Percentiles rank a stretch among this genome's conserved stretches.
Evolutionary conservation across 2,329 filamentous ascomycete genomes (phyloP).

Genomic region (Exophiala spinifera): DNA sequence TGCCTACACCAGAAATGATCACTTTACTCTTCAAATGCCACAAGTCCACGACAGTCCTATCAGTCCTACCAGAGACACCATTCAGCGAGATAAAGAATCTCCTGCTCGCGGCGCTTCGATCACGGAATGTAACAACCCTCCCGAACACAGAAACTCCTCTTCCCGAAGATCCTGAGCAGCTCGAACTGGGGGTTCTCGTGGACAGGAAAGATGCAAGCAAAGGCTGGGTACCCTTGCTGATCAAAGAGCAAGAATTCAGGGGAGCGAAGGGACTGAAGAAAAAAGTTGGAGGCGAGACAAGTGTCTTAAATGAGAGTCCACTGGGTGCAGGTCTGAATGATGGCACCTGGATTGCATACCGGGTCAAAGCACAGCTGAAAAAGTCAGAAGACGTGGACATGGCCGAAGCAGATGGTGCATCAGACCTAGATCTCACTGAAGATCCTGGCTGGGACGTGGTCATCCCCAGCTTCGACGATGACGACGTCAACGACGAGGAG

Average conservation of each 20-base stretch:
- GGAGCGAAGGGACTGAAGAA: constrained; percentile 29
- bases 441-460: constrained; percentile 32
- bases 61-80: constrained; percentile 57
- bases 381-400: constrained; percentile 12
- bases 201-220: constrained; percentile 49
- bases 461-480: constrained; percentile 33
- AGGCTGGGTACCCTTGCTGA: constrained; percentile 48
- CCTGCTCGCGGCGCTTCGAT: constrained; percentile 56
- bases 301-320: constrained; percentile 33
- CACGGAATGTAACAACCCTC: constrained; percentile 37
- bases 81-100: constrained; percentile 52
- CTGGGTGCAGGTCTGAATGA: constrained; percentile 40
- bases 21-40: constrained; percentile 72
- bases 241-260: constrained; percentile 31
- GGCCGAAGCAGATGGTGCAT: constrained; percentile 19
- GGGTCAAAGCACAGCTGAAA: constrained; percentile 27
- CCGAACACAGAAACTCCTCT: constrained; percentile 37
- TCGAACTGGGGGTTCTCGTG: constrained; percentile 48
- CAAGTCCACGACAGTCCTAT: constrained; percentile 67
- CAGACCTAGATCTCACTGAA: constrained; percentile 27
- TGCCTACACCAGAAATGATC: constrained; percentile 48
- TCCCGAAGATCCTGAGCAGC: constrained; percentile 40
- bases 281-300: constrained; percentile 33
- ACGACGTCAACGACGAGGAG: constrained; percentile 17
- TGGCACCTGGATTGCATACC: constrained; percentile 41